Conservation (phyloP, 2,329 filamentous ascomycete species). For the Beauveria scarabaeidicola region DNA sequence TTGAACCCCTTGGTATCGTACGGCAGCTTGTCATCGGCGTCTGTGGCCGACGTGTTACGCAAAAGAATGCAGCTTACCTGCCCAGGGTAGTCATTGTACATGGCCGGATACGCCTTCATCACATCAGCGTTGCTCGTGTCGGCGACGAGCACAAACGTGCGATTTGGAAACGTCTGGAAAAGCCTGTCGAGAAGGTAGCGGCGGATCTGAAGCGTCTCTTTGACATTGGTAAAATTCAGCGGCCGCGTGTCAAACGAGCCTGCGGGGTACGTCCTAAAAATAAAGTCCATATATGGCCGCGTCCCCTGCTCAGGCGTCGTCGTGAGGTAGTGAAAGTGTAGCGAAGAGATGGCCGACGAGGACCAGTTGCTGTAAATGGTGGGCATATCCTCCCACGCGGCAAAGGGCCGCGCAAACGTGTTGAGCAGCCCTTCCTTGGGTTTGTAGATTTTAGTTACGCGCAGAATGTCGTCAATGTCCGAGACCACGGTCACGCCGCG, state of each 20-base stretch:
- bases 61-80: slow-evolving; percentile 73
- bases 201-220: slow-evolving; percentile 55
- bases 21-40: slow-evolving; percentile 58
- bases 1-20: not conserved
- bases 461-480: slow-evolving; percentile 73
- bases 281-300: slow-evolving; percentile 71
- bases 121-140: slow-evolving; percentile 72
- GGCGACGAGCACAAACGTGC: slow-evolving; percentile 67
- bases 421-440: slow-evolving; percentile 68
- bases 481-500: slow-evolving; percentile 64
- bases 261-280: slow-evolving; percentile 68
- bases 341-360: slow-evolving; percentile 40
- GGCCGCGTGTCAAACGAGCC: slow-evolving; percentile 72
- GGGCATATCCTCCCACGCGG: slow-evolving; percentile 71
- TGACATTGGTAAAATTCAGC: slow-evolving; percentile 42
- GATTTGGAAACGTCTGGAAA: slow-evolving; percentile 64
- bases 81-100: slow-evolving; percentile 57
- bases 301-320: slow-evolving; percentile 73
- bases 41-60: slow-evolving; percentile 65
- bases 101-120: slow-evolving; percentile 55
- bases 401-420: slow-evolving; percentile 64
- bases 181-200: slow-evolving; percentile 61
- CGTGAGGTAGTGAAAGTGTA: slow-evolving; percentile 76
- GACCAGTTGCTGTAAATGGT: slow-evolving; percentile 71
- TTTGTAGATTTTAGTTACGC: slow-evolving; percentile 73